Evolutionary conservation across 2,329 filamentous ascomycete genomes (phyloP).

Genomic region (Cytospora mali): DNA sequence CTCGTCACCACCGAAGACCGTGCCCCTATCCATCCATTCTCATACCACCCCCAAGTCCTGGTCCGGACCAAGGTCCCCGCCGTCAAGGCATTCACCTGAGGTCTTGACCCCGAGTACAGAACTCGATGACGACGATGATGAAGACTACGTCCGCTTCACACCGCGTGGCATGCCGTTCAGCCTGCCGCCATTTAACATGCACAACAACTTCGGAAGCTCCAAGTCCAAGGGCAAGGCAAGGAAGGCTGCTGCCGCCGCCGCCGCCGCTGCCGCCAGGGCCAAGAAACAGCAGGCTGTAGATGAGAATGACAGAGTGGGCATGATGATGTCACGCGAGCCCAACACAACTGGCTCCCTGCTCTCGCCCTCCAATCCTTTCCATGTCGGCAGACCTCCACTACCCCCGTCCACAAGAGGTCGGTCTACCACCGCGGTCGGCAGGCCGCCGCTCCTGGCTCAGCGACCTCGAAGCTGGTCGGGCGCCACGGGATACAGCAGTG

Average conservation of each 20-base stretch:
- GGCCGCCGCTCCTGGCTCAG: conserved; percentile 36
- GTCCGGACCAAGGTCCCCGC: conserved; percentile 36
- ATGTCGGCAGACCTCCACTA: conserved; percentile 19
- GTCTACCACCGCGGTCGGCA: conserved; percentile 38
- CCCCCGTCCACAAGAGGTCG: conserved; percentile 29
- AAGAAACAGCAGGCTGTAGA: conserved; percentile 15
- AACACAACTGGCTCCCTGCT: conserved; percentile 35
- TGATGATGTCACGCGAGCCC: conserved; percentile 24
- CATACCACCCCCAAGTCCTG: conserved; percentile 46
- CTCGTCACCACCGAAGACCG: conserved; percentile 40
- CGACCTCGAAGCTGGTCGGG: conserved; percentile 35
- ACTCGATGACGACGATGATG: conserved; percentile 45
- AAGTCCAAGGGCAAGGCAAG: conserved; percentile 22
- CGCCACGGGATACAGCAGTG: conserved; percentile 28
- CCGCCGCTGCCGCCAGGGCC: conserved; percentile 28
- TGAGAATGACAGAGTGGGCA: conserved; percentile 23
- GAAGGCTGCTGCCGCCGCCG: conserved; percentile 22
- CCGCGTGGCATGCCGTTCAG: conserved; percentile 37
- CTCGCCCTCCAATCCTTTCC: conserved; percentile 33
- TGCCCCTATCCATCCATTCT: conserved; percentile 29
- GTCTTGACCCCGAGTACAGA: conserved; percentile 41
- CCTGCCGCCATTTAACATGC: conserved; percentile 38
- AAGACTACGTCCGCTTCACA: conserved; percentile 50
- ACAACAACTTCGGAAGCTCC: conserved; percentile 23
- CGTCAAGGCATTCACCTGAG: conserved; percentile 44